phyloP scores from a whole-genome alignment of 108 stramenopile species.

The Discostella pseudostelligera region DNA sequence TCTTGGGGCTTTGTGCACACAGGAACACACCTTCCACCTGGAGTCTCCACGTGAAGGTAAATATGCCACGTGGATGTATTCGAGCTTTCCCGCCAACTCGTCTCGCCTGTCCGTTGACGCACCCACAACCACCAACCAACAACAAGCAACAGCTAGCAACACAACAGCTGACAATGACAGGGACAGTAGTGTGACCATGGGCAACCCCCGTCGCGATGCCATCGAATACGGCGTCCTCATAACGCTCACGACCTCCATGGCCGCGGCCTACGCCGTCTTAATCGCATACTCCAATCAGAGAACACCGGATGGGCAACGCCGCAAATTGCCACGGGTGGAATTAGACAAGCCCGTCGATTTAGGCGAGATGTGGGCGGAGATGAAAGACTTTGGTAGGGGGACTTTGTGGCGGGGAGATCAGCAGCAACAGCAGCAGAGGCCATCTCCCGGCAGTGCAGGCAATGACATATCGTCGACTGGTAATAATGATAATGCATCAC shows the following conservation, averaged over 20 bases:
- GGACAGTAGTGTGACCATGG: conserved; percentile 32
- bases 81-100: too few species aligned
- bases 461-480: too few species aligned
- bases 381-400: conserved; percentile 12
- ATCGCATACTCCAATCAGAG: conserved; percentile 30
- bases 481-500: too few species aligned
- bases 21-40: too few species aligned
- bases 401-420: not conserved
- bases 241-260: conserved; percentile 37
- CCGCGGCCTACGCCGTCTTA: conserved; percentile 25
- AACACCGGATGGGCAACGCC: conserved; percentile 32
- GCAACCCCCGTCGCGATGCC: conserved; percentile 46
- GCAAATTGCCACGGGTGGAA: conserved; percentile 36
- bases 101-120: too few species aligned
- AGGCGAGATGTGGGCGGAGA: conserved; percentile 30
- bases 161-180: too few species aligned
- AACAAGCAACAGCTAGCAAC: too few species aligned
- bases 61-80: too few species aligned
- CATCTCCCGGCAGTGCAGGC: too few species aligned
- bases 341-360: conserved; percentile 42
- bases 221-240: conserved; percentile 47
- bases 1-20: too few species aligned
- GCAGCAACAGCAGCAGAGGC: not conserved
- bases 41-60: too few species aligned
- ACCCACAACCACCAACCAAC: too few species aligned